Percentiles rank a stretch among this genome's conserved stretches.
Conservation (phyloP, 805 yeast genomes). For the Saccharomycopsis oosterbeekiorum region DNA sequence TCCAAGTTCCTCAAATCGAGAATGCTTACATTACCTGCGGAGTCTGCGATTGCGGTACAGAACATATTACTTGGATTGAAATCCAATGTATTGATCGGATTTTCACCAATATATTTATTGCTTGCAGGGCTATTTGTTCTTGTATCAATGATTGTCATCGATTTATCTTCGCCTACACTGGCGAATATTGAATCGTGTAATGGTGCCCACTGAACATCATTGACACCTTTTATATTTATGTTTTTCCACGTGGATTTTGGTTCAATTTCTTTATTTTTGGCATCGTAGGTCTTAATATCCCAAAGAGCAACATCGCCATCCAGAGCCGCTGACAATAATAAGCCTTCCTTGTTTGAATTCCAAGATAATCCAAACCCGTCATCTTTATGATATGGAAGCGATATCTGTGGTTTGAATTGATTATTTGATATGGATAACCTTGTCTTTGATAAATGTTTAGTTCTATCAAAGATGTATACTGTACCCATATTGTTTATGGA, state of each 20-base stretch:
- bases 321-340: slow-evolving; percentile 48
- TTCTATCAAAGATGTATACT: slow-evolving; percentile 64
- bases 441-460: slow-evolving; percentile 43
- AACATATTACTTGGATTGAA: slow-evolving; percentile 48
- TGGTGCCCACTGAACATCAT: slow-evolving; percentile 64
- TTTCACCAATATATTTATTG: slow-evolving; percentile 16
- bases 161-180: slow-evolving; percentile 57
- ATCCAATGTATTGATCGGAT: slow-evolving; percentile 47
- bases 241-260: slow-evolving; percentile 20
- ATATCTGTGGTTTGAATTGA: slow-evolving; percentile 40
- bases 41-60: slow-evolving; percentile 60
- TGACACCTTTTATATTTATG: slow-evolving; percentile 43
- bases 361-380: slow-evolving; percentile 71
- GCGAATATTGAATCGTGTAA: slow-evolving; percentile 52
- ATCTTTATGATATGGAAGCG: slow-evolving; percentile 31
- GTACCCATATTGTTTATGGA: slow-evolving; percentile 59
- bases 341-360: slow-evolving; percentile 57
- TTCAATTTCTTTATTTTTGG: slow-evolving; percentile 8
- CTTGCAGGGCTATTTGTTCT: slow-evolving; percentile 25
- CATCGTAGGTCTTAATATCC: slow-evolving; percentile 45
- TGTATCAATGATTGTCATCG: slow-evolving; percentile 42
- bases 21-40: slow-evolving; percentile 41
- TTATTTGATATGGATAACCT: slow-evolving; percentile 26
- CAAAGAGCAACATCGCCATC: slow-evolving; percentile 57
- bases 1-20: slow-evolving; percentile 55